phyloP scores from a whole-genome alignment of 2,329 filamentous ascomycete species.

The Harringtonia lauricola region DNA sequence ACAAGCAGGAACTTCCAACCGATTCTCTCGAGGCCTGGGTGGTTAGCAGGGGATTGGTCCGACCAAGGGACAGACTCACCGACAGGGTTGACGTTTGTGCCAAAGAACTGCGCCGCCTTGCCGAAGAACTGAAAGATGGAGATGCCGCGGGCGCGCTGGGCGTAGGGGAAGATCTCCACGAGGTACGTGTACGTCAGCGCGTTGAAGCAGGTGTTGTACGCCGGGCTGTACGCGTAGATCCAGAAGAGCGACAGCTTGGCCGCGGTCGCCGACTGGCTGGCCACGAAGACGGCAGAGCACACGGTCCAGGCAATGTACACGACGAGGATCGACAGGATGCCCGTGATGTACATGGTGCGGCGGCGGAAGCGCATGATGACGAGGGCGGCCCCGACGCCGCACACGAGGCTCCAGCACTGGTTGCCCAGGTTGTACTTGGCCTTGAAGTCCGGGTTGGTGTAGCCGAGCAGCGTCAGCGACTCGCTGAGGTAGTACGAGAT shows the following conservation, averaged over 20 bases:
- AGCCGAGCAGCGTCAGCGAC: constrained; percentile 33
- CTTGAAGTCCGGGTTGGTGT: constrained; percentile 27
- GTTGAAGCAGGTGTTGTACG: constrained; percentile 57
- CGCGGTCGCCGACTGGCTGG: constrained; percentile 19
- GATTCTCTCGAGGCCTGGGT: too few relatives aligned
- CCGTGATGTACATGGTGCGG: constrained; percentile 39
- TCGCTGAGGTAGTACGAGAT: constrained; percentile 39
- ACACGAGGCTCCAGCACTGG: constrained; percentile 34
- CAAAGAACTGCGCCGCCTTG: constrained; percentile 19
- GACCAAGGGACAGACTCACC: too few relatives aligned
- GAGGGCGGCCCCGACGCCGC: too few relatives aligned
- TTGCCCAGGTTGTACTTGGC: constrained; percentile 34
- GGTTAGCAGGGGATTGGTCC: too few relatives aligned
- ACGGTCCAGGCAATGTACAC: constrained; percentile 36
- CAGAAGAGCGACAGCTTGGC: constrained; percentile 38
- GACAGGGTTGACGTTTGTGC: constrained; percentile 21
- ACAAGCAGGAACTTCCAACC: too few relatives aligned
- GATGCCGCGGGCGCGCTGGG: constrained; percentile 20
- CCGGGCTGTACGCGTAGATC: constrained; percentile 47
- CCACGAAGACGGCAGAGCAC: constrained; percentile 23
- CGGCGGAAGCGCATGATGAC: constrained; percentile 32
- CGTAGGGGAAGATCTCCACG: constrained; percentile 20
- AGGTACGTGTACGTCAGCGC: constrained; percentile 46
- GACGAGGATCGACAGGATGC: constrained; percentile 35
- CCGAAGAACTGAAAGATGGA: constrained; percentile 21